Evolutionary conservation across 768 basidiomycete genomes (phyloP).

Genomic region (Mycena leptocephala): DNA sequence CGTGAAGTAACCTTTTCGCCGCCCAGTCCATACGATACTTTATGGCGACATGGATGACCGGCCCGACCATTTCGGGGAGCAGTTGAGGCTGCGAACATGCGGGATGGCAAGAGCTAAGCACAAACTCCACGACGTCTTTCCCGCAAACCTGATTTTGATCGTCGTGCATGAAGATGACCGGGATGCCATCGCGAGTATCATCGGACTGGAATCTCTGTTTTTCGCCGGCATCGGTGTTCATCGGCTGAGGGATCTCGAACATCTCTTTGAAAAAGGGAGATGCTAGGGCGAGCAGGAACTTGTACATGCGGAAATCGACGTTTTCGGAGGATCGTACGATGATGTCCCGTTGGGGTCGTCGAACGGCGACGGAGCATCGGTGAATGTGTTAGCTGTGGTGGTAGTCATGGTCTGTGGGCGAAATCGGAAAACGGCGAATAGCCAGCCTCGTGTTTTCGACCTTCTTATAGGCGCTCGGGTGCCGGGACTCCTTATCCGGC

Average conservation of each 20-base stretch:
- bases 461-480: too few species aligned
- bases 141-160: constrained; percentile 8
- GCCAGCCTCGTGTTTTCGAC: neutral
- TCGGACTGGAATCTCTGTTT: neutral
- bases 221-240: neutral
- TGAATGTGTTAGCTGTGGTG: neutral
- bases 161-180: constrained; percentile 9
- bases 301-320: constrained; percentile 14
- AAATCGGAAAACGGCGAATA: neutral
- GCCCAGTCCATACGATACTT: constrained; percentile 10
- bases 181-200: constrained; percentile 1
- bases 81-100: neutral
- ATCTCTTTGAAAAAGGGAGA: constrained; percentile 28
- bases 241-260: constrained; percentile 14
- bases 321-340: constrained; percentile 4
- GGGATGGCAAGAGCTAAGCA: constrained; percentile 17
- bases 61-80: neutral
- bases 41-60: neutral
- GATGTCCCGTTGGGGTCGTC: constrained; percentile 20
- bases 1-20: neutral
- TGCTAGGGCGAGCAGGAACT: constrained; percentile 5
- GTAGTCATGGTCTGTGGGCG: neutral
- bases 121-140: constrained; percentile 9
- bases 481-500: too few species aligned
- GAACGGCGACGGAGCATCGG: constrained; percentile 7